phyloP scores from a whole-genome alignment of 331 rosid species.

The Rhamnella rubrinervis region DNA sequence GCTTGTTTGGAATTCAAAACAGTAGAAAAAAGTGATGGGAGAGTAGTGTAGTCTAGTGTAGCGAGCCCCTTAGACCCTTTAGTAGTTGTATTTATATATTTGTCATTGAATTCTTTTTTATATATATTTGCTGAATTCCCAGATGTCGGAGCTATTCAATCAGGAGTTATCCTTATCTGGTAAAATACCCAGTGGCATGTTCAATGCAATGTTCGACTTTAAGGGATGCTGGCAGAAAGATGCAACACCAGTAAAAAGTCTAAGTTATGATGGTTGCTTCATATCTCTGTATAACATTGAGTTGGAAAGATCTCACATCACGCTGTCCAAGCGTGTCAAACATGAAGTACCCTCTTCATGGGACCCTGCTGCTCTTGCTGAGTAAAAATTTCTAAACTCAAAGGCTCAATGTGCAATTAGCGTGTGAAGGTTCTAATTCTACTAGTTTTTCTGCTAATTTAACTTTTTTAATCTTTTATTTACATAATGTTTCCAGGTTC shows the following conservation, averaged over 20 bases:
- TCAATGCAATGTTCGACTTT: slow-evolving; percentile 70
- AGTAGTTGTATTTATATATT: neutral
- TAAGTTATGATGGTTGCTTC: slow-evolving; percentile 82
- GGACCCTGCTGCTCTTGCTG: slow-evolving; percentile 87
- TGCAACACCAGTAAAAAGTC: slow-evolving; percentile 57
- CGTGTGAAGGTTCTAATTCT: no score
- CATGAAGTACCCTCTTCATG: slow-evolving; percentile 71
- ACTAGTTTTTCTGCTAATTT: neutral
- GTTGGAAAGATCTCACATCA: slow-evolving; percentile 51
- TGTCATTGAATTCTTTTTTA: neutral
- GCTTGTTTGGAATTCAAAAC: neutral
- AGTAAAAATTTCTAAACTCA: slow-evolving; percentile 42
- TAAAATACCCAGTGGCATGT: slow-evolving; percentile 80
- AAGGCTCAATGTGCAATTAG: neutral
- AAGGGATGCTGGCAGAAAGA: slow-evolving; percentile 71
- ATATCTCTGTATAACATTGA: slow-evolving; percentile 67
- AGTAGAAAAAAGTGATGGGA: no score
- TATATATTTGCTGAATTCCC: slow-evolving; percentile 19
- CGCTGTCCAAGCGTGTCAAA: slow-evolving; percentile 56
- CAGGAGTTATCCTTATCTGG: slow-evolving; percentile 58
- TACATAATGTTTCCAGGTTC: slow-evolving; percentile 45
- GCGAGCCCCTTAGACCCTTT: neutral
- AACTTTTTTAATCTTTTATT: slow-evolving; percentile 10
- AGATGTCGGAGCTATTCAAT: slow-evolving; percentile 91
- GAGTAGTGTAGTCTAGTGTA: neutral